A percentile compares a stretch with the other conserved stretches of the same genome.
These are phyloP conservation scores for Golubevia pallescens DNA, from an alignment of 1,284 basidiomycete species.

Conservation along the genomic window DNA sequence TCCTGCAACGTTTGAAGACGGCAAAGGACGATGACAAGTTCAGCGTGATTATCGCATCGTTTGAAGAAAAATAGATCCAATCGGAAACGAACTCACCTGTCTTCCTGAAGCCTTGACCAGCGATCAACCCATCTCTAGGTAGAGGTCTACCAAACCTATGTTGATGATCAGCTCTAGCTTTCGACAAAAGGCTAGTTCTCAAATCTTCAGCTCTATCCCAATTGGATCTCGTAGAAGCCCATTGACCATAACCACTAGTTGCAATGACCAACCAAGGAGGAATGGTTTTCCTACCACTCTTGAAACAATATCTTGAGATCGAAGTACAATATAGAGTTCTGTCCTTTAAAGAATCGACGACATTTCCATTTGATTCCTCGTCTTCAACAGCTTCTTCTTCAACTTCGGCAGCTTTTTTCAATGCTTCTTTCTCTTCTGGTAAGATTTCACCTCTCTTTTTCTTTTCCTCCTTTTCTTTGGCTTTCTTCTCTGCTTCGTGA, in stretches of 20 bases:
- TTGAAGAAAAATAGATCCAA: too few species aligned
- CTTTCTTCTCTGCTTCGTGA: constrained; percentile 14
- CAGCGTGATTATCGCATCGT: too few species aligned
- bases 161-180: neutral
- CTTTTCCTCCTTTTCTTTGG: constrained; percentile 2
- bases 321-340: constrained; percentile 36
- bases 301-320: constrained; percentile 40
- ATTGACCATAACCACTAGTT: constrained; percentile 38
- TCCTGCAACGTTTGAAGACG: neutral
- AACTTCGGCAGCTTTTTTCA: neutral
- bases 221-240: constrained; percentile 22
- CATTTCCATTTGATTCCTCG: neutral
- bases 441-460: neutral
- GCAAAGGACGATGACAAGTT: too few species aligned
- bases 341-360: neutral
- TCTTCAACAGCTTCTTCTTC: constrained; percentile 2
- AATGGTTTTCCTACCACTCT: constrained; percentile 36
- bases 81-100: too few species aligned
- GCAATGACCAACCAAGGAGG: constrained; percentile 47
- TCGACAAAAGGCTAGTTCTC: neutral
- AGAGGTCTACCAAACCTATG: neutral
- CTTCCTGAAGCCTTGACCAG: neutral
- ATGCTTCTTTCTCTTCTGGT: neutral
- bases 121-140: neutral
- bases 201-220: constrained; percentile 24